Evolutionary conservation across 2,329 filamentous ascomycete genomes (phyloP), one percentile per base, ranked within the genome.

Genomic region (Aspergillus flavus): DNA sequence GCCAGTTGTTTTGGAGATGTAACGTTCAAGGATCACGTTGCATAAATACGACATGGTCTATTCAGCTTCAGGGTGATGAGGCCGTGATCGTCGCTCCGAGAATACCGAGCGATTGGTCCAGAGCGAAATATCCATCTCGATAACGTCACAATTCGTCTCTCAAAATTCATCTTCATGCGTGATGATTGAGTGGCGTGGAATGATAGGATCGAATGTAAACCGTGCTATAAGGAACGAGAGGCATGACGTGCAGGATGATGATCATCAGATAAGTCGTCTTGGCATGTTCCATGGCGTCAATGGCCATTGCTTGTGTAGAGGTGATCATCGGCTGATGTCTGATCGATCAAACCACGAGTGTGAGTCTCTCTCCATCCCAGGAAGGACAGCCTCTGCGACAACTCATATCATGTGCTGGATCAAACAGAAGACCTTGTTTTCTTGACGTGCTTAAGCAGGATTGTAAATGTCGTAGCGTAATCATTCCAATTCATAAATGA

Each of bases 401-500:
- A 21, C 9, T n/a, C 19, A 1, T 43, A 21, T 9, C 19, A 43
- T 43, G 4, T 11, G 6, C 10, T 19, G 19, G 2, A 21, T 21
- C 19, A n/a, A 43, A 21, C 19, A 21, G 3, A 4, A 10, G 9
- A 43, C 9, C 3, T 43, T 43, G 3, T 10, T 6, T 14, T 36
- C 34, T 7, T 6, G 6, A 16, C 34, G 4, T 36, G 14, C 16
- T 6, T 36, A 5, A 36, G 5, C 5, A 3, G 16, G 0, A 16
- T 36, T 1, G 3, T 16, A 36, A 36, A 36, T 16, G 14, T 3
- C 6, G 5, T 16, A 36, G 1, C 6, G 5, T 36, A 36, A 6
- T 4, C 14, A 4, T 6, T 36, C 4, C 2, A 36, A 16, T 16
- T 7, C 1, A 16, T 7, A 16, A 1, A 16, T 16, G 2, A 2